phyloP scores from a whole-genome alignment of 179 eudicot species.

The Spergularia azorica region DNA sequence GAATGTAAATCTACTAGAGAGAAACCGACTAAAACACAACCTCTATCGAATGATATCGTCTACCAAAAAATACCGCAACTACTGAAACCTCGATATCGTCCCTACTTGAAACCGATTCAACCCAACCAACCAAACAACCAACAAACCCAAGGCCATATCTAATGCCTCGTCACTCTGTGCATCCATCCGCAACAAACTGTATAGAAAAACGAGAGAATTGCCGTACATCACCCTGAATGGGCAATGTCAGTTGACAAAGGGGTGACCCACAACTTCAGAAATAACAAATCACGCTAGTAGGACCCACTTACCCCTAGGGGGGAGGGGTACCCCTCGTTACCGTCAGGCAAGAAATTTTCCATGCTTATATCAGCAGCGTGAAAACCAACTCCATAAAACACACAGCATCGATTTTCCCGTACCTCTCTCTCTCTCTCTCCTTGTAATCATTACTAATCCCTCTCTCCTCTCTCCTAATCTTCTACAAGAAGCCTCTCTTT shows the following conservation, averaged over 20 bases:
- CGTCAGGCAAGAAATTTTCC: neutral
- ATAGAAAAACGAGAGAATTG: neutral
- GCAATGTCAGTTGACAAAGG: neutral
- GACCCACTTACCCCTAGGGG: too few species aligned
- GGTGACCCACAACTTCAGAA: neutral
- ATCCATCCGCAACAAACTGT: too few species aligned
- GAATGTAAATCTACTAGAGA: too few species aligned
- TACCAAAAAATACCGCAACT: too few species aligned
- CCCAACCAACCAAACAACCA: too few species aligned
- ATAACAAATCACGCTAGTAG: slow-evolving; percentile 1
- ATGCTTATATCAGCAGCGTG: neutral
- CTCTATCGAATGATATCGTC: too few species aligned
- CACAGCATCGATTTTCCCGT: neutral
- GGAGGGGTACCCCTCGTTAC: too few species aligned
- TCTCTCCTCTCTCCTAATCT: neutral
- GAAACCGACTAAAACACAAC: too few species aligned
- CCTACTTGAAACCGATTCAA: too few species aligned
- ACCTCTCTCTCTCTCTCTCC: neutral
- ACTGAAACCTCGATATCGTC: too few species aligned
- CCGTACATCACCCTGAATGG: neutral
- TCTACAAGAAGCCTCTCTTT: neutral
- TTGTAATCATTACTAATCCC: neutral
- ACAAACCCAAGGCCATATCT: too few species aligned
- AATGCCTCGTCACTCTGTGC: too few species aligned
- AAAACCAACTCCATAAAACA: neutral